Evolutionary conservation across 495 filamentous ascomycete species (phyloP).

Genomic region (Annulohypoxylon maeteangense): DNA sequence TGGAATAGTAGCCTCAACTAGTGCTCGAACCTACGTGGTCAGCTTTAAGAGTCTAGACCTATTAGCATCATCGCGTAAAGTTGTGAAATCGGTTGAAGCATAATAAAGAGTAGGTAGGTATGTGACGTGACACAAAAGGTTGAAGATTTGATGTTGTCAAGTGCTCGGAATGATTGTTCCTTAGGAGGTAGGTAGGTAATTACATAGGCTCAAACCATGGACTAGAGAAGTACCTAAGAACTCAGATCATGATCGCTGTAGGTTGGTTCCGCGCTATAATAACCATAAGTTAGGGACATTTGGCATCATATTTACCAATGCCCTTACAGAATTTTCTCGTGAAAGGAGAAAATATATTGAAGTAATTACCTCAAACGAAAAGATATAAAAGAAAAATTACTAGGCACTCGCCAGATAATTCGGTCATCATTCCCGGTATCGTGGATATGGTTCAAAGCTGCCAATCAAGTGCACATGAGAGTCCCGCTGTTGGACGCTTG

Average conservation of each 20-base stretch:
- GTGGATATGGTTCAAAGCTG: conserved; percentile 12
- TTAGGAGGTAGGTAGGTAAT: not conserved
- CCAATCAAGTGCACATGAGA: conserved; percentile 5
- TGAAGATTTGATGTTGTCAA: not conserved
- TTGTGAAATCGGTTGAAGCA: not conserved
- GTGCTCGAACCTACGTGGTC: conserved; percentile 5
- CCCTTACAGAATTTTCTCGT: not conserved
- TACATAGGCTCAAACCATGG: not conserved
- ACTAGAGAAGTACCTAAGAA: not conserved
- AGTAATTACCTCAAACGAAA: not conserved
- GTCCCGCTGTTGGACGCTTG: conserved; percentile 15
- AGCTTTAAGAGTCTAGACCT: conserved; percentile 16
- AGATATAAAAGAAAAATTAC: not conserved
- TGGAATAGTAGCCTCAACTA: conserved; percentile 17
- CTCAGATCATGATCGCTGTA: not conserved
- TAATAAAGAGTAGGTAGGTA: not conserved
- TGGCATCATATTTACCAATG: not conserved
- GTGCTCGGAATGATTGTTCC: not conserved
- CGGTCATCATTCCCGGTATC: conserved; percentile 1
- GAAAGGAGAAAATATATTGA: not conserved
- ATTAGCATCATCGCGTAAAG: not conserved
- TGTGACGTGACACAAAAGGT: not conserved
- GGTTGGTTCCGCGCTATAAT: not conserved
- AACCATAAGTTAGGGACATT: not conserved
- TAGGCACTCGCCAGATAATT: not conserved